Evolutionary conservation across 2,329 filamentous ascomycete genomes (phyloP), one percentile per base, ranked within the genome.

Genomic region (Calonectria henricotiae): DNA sequence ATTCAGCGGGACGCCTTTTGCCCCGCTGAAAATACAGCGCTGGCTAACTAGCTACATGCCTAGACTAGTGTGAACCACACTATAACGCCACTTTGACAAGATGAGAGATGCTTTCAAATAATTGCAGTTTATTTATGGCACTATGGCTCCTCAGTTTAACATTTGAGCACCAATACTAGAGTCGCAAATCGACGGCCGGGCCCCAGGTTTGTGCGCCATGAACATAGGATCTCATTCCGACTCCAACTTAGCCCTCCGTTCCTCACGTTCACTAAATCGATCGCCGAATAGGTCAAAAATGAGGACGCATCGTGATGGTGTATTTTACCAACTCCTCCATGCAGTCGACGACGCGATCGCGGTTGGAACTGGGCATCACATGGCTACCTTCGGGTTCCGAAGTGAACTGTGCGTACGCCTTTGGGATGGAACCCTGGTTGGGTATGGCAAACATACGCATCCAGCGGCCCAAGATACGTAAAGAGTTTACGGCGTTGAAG

Each of bases 261-360:
- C 85, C 74, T 82, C 81, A 25, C 90, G 82, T 79, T 93, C 90
- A 77, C 90, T 92, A 71, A 83, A 92, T 9, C 91, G 83, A 80
- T 92, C 90, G 1, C 83, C 86, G 77, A 92, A 92, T 2, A 92
- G 79, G 30, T 85, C 85, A 71, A 91, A 91, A 86, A 73, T 91
- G 88, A 27, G 87, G 86, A 64, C 89, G 81, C 89, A 92, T 91
- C 1, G 92, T 72, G 32, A 92, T 85, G 0, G 89, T 92, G 75
- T 91, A 92, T 78, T 92, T 92, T 4, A 93, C 90, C 79, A 93
- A 87, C 79, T 93, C 91, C 81, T 93, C 91, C 87, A 92, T 91
- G 71, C 89, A 91, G 80, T 92, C 90, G 1, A 92, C 89, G 15
- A 92, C 74, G 2, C 90, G 82, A 66, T 91, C 88, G 12, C 90